These are phyloP conservation scores for Nicotiana otophora DNA, from an alignment of 257 asterid species.

Conservation along the genomic window DNA sequence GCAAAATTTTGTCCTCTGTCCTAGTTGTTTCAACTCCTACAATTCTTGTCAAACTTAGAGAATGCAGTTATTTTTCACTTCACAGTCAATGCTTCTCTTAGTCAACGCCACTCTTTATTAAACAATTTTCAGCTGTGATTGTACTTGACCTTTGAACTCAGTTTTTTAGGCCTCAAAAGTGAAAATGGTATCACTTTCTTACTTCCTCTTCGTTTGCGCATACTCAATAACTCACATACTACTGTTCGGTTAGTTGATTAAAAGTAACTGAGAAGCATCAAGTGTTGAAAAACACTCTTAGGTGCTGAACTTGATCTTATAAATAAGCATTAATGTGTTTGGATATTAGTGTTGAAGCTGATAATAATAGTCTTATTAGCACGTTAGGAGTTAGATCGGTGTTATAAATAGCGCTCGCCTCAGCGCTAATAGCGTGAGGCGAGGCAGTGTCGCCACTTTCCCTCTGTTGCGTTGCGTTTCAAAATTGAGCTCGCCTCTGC, in stretches of 20 bases:
- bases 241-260: too few relatives aligned
- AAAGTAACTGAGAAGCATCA: too few relatives aligned
- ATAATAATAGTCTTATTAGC: neutral
- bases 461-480: too few relatives aligned
- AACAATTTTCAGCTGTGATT: neutral
- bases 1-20: neutral
- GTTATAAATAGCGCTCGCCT: too few relatives aligned
- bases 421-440: too few relatives aligned
- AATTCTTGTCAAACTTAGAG: neutral
- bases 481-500: too few relatives aligned
- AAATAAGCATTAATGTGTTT: too few relatives aligned
- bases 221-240: neutral
- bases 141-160: neutral
- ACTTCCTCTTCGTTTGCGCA: neutral
- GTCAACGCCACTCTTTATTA: neutral
- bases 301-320: too few relatives aligned
- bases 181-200: neutral
- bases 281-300: too few relatives aligned
- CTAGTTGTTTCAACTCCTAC: neutral
- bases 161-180: neutral
- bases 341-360: too few relatives aligned
- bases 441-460: too few relatives aligned
- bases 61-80: neutral
- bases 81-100: neutral
- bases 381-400: neutral